Base-by-base conservation (phyloP, 2,329 filamentous ascomycete species). In the Malbranchea cinnamomea region DNA sequence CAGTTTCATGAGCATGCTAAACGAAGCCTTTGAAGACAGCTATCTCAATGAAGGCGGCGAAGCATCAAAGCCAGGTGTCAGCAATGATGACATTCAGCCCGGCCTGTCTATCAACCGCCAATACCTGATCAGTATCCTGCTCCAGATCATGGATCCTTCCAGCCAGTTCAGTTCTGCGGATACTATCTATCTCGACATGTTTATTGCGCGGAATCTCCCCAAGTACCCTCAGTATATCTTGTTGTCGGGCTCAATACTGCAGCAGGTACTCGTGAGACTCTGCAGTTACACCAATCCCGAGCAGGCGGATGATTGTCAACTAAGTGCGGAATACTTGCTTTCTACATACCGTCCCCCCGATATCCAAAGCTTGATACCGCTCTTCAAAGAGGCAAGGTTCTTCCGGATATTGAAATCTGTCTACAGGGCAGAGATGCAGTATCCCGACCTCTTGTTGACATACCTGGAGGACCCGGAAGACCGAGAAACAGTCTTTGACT, bases 221-320 rank as follows among this genome's bases (percentile, higher is more conserved):
- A 98, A 98, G 52, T 98, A 93, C 47, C 84, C 85, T 1, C 87
- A 95, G 49, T 94, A 94, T 46, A 75, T 98, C 29, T 68, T 95
- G 7, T 71, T 98, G 26, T 80, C 87, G 0, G 89, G 85, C 11
- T 84, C 81, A 2, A 78, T 80, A 2, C 64, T 98, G 1, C 81
- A 84, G 35, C 75, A 74, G 35, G 76, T 94, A 6, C 65, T 98
- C 15, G 64, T 72, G 21, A 78, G 84, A 2, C 65, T 98, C 4
- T 98, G 89, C 59, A 71, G 76, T 36, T 93, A 84, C 42, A 84
- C 85, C 0, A 76, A 74, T 2, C 62, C 69, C 7, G 79, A 87
- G 36, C 67, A 95, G 44, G 76, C 77, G 3, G 87, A 94, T 31
- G 89, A 98, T 53, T 91, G 87, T 25, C 85, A 98, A 54, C 68